A percentile compares a stretch with the other conserved stretches of the same genome.
Conservation (phyloP, 2,329 filamentous ascomycete species). For the Alternaria triticimaculans region DNA sequence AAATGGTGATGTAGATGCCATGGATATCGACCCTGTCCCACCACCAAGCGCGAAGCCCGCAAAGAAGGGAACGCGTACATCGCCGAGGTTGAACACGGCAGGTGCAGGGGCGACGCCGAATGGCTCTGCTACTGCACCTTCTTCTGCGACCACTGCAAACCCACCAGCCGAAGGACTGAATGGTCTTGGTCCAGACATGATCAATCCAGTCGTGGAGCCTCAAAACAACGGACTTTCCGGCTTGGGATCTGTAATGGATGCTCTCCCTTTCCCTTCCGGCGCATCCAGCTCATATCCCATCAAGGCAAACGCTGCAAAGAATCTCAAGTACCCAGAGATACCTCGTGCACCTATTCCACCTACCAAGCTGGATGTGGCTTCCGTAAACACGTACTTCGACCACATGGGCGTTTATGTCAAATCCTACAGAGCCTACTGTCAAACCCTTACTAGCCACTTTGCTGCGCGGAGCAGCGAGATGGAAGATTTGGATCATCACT, state of each 20-base stretch:
- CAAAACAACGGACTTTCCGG: conserved; percentile 57
- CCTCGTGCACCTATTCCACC: conserved; percentile 58
- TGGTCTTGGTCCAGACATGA: conserved; percentile 59
- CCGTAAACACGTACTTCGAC: conserved; percentile 60
- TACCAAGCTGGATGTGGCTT: conserved; percentile 53
- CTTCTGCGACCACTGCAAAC: conserved; percentile 23
- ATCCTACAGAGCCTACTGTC: conserved; percentile 63
- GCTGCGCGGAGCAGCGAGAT: conserved; percentile 57
- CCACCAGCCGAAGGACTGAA: conserved; percentile 38
- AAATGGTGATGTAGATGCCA: conserved; percentile 48
- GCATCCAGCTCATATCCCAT: conserved; percentile 54
- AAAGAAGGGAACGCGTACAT: conserved; percentile 5
- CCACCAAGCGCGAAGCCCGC: conserved; percentile 24
- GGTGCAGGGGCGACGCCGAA: conserved; percentile 19
- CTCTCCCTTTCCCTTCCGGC: conserved; percentile 65
- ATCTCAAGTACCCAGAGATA: conserved; percentile 58
- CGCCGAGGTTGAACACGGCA: conserved; percentile 9
- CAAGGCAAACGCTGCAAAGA: conserved; percentile 48
- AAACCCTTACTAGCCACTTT: conserved; percentile 63
- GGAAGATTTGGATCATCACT: conserved; percentile 51
- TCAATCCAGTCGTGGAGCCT: conserved; percentile 56
- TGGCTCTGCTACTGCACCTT: conserved; percentile 20
- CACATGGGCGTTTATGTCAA: conserved; percentile 63
- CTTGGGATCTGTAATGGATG: conserved; percentile 60
- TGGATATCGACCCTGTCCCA: conserved; percentile 56